Evolutionary conservation across 2,329 filamentous ascomycete species (phyloP), one percentile per base, ranked within the genome.

Genomic region (Alternaria infectoria): DNA sequence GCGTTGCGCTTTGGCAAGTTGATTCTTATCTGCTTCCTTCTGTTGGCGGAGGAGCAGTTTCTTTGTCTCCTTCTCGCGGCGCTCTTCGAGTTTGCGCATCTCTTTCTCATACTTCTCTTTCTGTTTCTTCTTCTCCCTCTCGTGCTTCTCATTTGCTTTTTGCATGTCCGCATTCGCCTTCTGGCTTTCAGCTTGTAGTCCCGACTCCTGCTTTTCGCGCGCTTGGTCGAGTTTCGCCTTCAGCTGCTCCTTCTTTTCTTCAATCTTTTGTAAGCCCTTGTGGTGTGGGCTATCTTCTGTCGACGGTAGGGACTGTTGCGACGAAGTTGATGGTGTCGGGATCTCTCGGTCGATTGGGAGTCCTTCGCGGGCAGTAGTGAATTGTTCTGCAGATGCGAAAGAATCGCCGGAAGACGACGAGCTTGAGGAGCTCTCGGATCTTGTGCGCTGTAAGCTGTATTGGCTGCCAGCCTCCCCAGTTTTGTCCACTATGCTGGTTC

Each of bases 11-110:
- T 81, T 75, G 1, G 79, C 76, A 9, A 87, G 72, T 59, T 84
- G 83, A 40, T 81, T 81, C 64, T 82, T 82, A 59, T 88, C 80
- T 63, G 88, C 83, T 72, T 93, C 91, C 61, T 85, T 86, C 61
- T 84, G 82, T 51, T 87, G 87, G 80, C 88, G 88, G 67, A 88
- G 85, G 66, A 92, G 87, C 3, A 91, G 80, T 77, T 89, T 90
- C 65, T 82, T 81, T 49, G 91, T 81, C 72, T 93, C 90, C 12
- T 85, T 85, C 66, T 86, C 85, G 69, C 90, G 89, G 69, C 89
- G 90, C 50, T 89, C 89, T 68, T 90, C 87, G 56, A 90, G 87
- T 74, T 90, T 91, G 46, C 87, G 86, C 0, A 89, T 76, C 57
- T 83, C 79, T 28, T 77, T 78, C 11, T 77, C 71, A 40, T 80